Percentiles rank a stretch among this genome's conserved stretches.
These are phyloP conservation scores for Scopulariopsis brevicaulis DNA, from an alignment of 2,329 filamentous ascomycete genomes.

Conservation along the genomic window DNA sequence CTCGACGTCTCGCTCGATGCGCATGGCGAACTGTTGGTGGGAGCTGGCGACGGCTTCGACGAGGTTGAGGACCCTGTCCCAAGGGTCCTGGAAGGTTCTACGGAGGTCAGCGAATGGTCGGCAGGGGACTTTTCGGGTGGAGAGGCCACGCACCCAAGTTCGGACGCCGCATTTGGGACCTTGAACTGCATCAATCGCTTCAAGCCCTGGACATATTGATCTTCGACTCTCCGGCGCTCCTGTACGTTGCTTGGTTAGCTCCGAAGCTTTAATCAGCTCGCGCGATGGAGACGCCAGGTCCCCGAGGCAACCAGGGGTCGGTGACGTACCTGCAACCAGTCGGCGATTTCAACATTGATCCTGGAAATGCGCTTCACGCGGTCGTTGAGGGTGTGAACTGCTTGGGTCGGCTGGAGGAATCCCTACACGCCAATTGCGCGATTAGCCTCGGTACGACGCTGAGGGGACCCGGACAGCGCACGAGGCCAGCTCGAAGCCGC, in stretches of 20 bases:
- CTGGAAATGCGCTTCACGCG: constrained; percentile 78
- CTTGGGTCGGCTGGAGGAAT: constrained; percentile 69
- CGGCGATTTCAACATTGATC: constrained; percentile 83
- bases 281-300: background rate
- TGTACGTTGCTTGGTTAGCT: constrained; percentile 24
- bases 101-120: constrained; percentile 9
- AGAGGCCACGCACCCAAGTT: constrained; percentile 63
- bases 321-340: constrained; percentile 78
- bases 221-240: constrained; percentile 89
- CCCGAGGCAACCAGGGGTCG: background rate
- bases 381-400: constrained; percentile 71
- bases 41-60: constrained; percentile 73
- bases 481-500: no score
- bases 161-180: constrained; percentile 62
- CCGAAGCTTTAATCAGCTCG: background rate
- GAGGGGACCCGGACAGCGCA: background rate
- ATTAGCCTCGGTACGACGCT: constrained; percentile 4
- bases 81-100: constrained; percentile 83
- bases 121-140: background rate
- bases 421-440: constrained; percentile 38
- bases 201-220: constrained; percentile 73
- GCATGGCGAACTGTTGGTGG: constrained; percentile 68
- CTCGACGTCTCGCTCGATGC: constrained; percentile 85
- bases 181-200: constrained; percentile 69
- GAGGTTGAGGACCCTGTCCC: constrained; percentile 75